Percentiles rank a stretch among this genome's conserved stretches.
phyloP scores from a whole-genome alignment of 2,329 filamentous ascomycete genomes.

The Neocucurbitaria cava region DNA sequence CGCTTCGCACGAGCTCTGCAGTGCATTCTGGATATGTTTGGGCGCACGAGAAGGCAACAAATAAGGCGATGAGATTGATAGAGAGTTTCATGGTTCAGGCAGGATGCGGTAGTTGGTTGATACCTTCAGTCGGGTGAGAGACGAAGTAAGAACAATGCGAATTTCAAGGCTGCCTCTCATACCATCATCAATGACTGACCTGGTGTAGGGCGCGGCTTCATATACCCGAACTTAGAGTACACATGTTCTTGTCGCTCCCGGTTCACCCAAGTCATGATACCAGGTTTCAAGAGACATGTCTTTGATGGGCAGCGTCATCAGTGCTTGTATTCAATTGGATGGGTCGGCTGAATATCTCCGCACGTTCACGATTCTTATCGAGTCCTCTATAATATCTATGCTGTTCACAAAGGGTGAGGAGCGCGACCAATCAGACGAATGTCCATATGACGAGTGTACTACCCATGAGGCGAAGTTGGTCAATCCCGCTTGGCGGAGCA shows the following conservation, averaged over 20 bases:
- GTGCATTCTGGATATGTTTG: slow-evolving; percentile 34
- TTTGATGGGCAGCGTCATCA: background rate
- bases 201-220: background rate
- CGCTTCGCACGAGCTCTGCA: slow-evolving; percentile 27
- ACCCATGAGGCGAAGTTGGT: background rate
- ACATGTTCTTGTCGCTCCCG: background rate
- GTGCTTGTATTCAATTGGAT: background rate
- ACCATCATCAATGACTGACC: background rate
- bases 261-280: background rate
- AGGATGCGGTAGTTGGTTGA: background rate
- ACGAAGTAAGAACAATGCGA: background rate
- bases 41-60: slow-evolving; percentile 13
- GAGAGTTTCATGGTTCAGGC: slow-evolving; percentile 21
- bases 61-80: slow-evolving; percentile 13
- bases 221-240: background rate
- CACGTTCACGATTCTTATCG: too few species aligned
- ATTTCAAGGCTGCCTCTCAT: background rate
- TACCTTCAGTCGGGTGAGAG: background rate
- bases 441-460: slow-evolving; percentile 1
- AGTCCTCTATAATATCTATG: background rate
- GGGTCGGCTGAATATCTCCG: background rate
- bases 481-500: slow-evolving; percentile 16
- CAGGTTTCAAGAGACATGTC: background rate
- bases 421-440: background rate
- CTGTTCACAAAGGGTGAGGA: background rate